Evolutionary conservation across 1,139 yeast genomes (phyloP).

Genomic region (Candida sojae): DNA sequence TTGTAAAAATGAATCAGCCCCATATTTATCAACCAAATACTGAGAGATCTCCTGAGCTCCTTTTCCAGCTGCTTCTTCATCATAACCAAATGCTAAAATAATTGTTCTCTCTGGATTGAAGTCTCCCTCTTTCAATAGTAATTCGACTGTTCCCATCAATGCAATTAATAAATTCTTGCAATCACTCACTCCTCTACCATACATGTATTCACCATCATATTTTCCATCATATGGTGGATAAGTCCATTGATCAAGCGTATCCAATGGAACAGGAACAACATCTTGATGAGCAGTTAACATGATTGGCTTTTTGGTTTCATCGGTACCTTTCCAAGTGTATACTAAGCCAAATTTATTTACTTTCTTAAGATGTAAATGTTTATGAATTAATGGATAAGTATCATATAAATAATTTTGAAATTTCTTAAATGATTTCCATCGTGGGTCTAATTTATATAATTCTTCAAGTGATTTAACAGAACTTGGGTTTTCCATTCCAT

Average conservation of each 20-base stretch:
- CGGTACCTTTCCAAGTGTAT: conserved; percentile 38
- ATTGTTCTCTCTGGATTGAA: conserved; percentile 45
- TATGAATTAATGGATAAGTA: conserved; percentile 34
- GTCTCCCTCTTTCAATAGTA: conserved; percentile 32
- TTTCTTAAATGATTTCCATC: conserved; percentile 31
- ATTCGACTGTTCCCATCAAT: conserved; percentile 42
- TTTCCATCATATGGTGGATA: conserved; percentile 46
- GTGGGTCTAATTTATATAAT: conserved; percentile 27
- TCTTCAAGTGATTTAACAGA: conserved; percentile 23
- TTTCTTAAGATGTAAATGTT: conserved; percentile 29
- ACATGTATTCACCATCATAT: conserved; percentile 39
- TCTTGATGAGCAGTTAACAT: conserved; percentile 52
- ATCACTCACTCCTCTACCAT: conserved; percentile 52
- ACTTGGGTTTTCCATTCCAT: conserved; percentile 38
- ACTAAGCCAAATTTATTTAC: conserved; percentile 36
- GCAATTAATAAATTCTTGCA: conserved; percentile 48
- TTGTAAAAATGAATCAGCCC: conserved; percentile 41
- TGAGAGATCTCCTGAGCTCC: conserved; percentile 36
- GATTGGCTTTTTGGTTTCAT: conserved; percentile 33
- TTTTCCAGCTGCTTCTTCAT: conserved; percentile 46
- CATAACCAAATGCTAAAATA: conserved; percentile 49
- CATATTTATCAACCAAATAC: conserved; percentile 33
- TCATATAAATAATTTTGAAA: conserved; percentile 31
- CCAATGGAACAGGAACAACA: conserved; percentile 49
- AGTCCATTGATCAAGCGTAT: conserved; percentile 42